Evolutionary conservation across 2,329 filamentous ascomycete species (phyloP).

Genomic region (Penicillium sp.): DNA sequence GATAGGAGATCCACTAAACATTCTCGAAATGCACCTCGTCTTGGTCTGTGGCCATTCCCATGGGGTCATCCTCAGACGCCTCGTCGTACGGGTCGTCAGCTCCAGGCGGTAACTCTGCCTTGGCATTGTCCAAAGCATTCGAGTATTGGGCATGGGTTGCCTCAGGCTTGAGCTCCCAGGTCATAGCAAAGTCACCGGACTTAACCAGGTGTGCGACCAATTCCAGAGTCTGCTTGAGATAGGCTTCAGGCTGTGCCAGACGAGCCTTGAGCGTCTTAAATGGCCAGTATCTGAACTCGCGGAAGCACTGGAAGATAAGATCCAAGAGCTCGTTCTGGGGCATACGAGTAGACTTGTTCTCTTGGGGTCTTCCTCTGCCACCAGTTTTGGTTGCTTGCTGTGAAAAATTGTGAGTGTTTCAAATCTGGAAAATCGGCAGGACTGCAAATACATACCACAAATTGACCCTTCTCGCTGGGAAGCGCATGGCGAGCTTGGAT

Average conservation of each 20-base stretch:
- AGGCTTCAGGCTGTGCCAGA: conserved; percentile 88
- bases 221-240: conserved; percentile 80
- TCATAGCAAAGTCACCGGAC: conserved; percentile 79
- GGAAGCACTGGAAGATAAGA: conserved; percentile 80
- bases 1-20: conserved; percentile 48
- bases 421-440: background rate
- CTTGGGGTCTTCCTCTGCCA: conserved; percentile 58
- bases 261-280: conserved; percentile 79
- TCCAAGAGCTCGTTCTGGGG: conserved; percentile 86
- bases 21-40: conserved; percentile 80
- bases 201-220: conserved; percentile 81
- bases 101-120: conserved; percentile 53
- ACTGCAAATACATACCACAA: conserved; percentile 41
- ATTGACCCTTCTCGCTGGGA: conserved; percentile 43
- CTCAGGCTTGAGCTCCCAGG: conserved; percentile 78
- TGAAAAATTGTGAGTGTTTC: conserved; percentile 27
- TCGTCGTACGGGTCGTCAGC: conserved; percentile 51
- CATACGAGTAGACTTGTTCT: conserved; percentile 88
- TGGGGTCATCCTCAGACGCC: conserved; percentile 53
- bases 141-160: conserved; percentile 59
- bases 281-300: conserved; percentile 88
- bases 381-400: conserved; percentile 57
- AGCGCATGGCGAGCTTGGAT: conserved; percentile 61
- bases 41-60: conserved; percentile 58
- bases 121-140: conserved; percentile 49